Evolutionary conservation across 1,139 yeast species (phyloP).

Genomic region (Suhomyces chickasaworum): DNA sequence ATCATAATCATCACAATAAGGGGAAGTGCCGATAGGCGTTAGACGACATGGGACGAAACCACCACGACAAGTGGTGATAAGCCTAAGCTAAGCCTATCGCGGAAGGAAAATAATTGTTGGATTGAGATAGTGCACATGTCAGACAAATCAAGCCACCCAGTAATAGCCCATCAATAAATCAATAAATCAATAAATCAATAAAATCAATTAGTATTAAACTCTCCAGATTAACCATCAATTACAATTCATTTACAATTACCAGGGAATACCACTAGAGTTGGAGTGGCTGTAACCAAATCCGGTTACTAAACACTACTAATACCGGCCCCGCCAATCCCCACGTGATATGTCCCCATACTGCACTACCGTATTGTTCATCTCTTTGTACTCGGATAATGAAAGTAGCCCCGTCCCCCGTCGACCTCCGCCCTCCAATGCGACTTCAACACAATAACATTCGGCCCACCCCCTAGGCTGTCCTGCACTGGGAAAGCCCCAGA

Average conservation of each 20-base stretch:
- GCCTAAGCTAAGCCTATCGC: neutral
- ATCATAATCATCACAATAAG: neutral
- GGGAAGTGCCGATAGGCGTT: conserved; percentile 1
- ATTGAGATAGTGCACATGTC: neutral
- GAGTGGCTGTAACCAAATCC: too few relatives aligned
- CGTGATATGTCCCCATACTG: neutral
- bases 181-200: too few relatives aligned
- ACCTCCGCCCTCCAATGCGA: neutral
- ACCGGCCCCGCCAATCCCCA: neutral
- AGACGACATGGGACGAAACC: conserved; percentile 1
- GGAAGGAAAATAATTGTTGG: neutral
- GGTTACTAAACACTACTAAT: neutral
- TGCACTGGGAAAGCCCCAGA: neutral
- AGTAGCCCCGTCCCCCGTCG: neutral
- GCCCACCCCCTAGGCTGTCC: neutral
- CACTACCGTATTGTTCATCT: neutral
- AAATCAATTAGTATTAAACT: too few relatives aligned
- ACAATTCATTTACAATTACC: too few relatives aligned
- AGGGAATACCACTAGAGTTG: too few relatives aligned
- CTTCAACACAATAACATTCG: neutral
- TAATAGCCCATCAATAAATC: too few relatives aligned
- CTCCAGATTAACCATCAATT: too few relatives aligned
- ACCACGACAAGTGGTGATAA: neutral
- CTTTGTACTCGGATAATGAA: neutral
- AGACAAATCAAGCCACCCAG: neutral